Evolutionary conservation across 192 early-diverging fungal species (phyloP).

Genomic region (Chytriomyces sp.): DNA sequence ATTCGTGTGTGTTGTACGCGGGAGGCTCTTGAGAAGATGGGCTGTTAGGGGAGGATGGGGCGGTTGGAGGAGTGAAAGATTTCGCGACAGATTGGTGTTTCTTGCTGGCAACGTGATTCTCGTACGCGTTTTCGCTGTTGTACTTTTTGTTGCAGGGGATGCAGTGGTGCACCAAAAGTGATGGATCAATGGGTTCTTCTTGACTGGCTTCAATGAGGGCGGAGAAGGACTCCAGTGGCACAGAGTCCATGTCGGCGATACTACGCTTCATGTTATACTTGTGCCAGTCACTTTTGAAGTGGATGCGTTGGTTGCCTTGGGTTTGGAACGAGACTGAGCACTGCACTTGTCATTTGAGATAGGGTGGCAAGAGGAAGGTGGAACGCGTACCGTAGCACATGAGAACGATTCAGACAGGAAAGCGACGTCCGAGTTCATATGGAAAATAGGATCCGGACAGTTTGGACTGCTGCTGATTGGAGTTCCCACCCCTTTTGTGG

Average conservation of each 20-base stretch:
- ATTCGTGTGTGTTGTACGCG: background rate
- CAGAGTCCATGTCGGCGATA: conserved; percentile 76
- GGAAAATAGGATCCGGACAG: no score
- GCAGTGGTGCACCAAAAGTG: background rate
- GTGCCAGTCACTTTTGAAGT: conserved; percentile 13
- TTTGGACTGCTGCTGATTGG: no score
- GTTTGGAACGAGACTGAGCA: no score
- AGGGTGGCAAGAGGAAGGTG: no score
- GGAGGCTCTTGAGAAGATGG: conserved; percentile 53
- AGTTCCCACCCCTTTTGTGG: no score
- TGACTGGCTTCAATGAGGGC: background rate
- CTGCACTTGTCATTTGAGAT: no score
- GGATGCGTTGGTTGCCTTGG: conserved; percentile 2
- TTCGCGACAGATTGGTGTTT: conserved; percentile 76
- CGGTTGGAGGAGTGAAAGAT: no score
- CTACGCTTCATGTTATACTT: conserved; percentile 94
- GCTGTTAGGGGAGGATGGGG: no score
- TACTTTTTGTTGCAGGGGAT: conserved; percentile 15
- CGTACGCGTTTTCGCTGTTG: conserved; percentile 47
- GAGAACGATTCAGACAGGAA: no score
- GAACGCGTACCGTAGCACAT: no score
- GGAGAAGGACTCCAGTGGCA: conserved; percentile 44
- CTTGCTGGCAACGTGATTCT: conserved; percentile 82
- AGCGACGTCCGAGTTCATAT: no score
- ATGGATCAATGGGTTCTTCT: no score